Conservation (phyloP, 2,329 filamentous ascomycete species). For the Drechslerella dactyloides region DNA sequence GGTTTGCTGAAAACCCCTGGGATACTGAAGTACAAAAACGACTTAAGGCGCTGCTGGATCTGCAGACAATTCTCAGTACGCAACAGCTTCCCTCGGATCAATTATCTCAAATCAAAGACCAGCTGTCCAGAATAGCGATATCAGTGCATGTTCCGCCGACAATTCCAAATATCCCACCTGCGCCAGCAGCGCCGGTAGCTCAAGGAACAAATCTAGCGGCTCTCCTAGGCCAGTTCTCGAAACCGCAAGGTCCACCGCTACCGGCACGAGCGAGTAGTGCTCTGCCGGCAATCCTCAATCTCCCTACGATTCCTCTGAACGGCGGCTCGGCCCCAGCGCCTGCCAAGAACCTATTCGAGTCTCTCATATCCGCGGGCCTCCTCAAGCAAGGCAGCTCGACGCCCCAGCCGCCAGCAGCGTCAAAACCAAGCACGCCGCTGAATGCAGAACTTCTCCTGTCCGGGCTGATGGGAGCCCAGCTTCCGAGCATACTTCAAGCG, state of each 20-base stretch:
- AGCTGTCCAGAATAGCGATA: conserved; percentile 76
- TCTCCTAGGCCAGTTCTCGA: conserved; percentile 27
- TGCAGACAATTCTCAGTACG: conserved; percentile 79
- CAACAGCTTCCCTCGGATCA: conserved; percentile 80
- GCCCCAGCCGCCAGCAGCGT: conserved; percentile 17
- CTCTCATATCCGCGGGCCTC: conserved; percentile 52
- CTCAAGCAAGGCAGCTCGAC: conserved; percentile 24
- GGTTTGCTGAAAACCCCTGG: conserved; percentile 76
- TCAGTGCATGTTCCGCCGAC: conserved; percentile 58
- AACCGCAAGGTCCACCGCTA: conserved; percentile 1
- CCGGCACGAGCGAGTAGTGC: conserved; percentile 3
- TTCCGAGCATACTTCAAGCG: conserved; percentile 58
- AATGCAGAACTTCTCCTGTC: conserved; percentile 34
- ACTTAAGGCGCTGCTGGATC: conserved; percentile 81
- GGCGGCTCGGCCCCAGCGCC: conserved; percentile 4
- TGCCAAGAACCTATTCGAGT: conserved; percentile 51
- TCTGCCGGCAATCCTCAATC: background rate
- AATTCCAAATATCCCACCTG: conserved; percentile 62
- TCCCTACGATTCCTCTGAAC: conserved; percentile 2
- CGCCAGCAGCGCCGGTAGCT: conserved; percentile 56
- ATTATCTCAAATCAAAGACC: conserved; percentile 80
- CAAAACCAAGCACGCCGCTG: conserved; percentile 24
- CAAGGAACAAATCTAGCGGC: conserved; percentile 53
- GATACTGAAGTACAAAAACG: conserved; percentile 78
- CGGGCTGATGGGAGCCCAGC: conserved; percentile 53